Percentiles rank a stretch among this genome's conserved stretches.
These are phyloP conservation scores for Russula sp. DNA, from an alignment of 768 basidiomycete genomes.

Conservation along the genomic window DNA sequence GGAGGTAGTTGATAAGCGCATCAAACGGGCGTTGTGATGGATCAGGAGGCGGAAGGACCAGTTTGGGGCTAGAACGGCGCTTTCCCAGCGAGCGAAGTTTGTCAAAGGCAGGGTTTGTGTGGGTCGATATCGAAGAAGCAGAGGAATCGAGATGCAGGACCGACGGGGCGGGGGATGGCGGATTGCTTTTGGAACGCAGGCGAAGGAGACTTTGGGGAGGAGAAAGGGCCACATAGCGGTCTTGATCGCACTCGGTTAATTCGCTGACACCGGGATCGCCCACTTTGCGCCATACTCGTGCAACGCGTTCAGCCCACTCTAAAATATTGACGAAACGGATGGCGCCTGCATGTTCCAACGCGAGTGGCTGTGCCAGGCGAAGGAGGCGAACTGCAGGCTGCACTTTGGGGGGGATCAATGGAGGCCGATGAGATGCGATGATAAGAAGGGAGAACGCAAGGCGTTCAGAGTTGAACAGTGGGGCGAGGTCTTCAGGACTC, in stretches of 20 bases:
- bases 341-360: conserved; percentile 29
- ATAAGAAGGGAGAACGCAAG: conserved; percentile 34
- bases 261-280: conserved; percentile 27
- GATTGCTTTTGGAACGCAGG: not conserved
- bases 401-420: conserved; percentile 25
- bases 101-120: not conserved
- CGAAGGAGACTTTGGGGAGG: conserved; percentile 24
- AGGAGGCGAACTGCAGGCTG: conserved; percentile 31
- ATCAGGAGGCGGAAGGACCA: conserved; percentile 25
- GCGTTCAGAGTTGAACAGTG: conserved; percentile 30
- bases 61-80: conserved; percentile 7
- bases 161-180: not conserved
- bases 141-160: not conserved
- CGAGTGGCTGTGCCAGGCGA: conserved; percentile 29
- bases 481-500: conserved; percentile 26
- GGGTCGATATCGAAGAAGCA: not conserved
- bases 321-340: conserved; percentile 32
- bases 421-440: conserved; percentile 31
- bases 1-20: conserved; percentile 33
- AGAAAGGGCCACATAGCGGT: conserved; percentile 23
- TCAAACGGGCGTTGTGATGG: conserved; percentile 33
- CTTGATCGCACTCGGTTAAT: conserved; percentile 24
- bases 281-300: conserved; percentile 31
- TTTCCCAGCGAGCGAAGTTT: not conserved
- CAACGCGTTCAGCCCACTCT: conserved; percentile 36